Percentiles rank a stretch among this genome's conserved stretches.
Evolutionary conservation across 495 filamentous ascomycete species (phyloP).

Genomic region (Paragyromitra xinjiangensis): DNA sequence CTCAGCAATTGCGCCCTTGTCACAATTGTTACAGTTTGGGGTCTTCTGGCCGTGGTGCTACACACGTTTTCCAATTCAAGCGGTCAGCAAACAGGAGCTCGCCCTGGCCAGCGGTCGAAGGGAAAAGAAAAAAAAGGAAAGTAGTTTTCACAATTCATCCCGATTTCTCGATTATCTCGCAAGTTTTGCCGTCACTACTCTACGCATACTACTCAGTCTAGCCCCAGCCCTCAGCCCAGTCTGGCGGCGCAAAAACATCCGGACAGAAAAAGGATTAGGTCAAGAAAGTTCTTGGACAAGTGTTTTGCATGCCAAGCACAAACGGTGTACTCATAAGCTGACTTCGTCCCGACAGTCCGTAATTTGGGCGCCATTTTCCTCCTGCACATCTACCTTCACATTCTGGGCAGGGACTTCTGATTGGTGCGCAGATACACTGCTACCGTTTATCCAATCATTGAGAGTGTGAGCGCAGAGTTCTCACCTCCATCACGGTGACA

Average conservation of each 20-base stretch:
- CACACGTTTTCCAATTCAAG: slow-evolving; percentile 30
- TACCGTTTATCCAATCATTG: slow-evolving; percentile 35
- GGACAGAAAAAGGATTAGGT: slow-evolving; percentile 1
- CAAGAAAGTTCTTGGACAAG: slow-evolving; percentile 25
- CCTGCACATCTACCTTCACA: slow-evolving; percentile 33
- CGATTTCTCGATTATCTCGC: slow-evolving; percentile 25
- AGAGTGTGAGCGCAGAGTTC: slow-evolving; percentile 28
- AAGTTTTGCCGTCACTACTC: slow-evolving; percentile 6
- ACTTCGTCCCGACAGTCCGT: slow-evolving; percentile 51
- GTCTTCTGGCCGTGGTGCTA: slow-evolving; percentile 23
- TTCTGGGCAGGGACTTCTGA: slow-evolving; percentile 22
- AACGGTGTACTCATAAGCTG: slow-evolving; percentile 40
- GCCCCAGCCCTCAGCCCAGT: background rate
- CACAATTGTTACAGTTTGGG: slow-evolving; percentile 29
- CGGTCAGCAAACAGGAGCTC: slow-evolving; percentile 22
- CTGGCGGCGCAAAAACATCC: slow-evolving; percentile 5
- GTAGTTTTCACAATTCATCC: slow-evolving; percentile 10
- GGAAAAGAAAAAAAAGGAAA: background rate
- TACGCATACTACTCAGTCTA: background rate
- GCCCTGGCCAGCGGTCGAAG: slow-evolving; percentile 1
- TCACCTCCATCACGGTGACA: slow-evolving; percentile 28
- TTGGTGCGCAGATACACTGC: slow-evolving; percentile 29
- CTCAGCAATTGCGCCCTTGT: slow-evolving; percentile 27
- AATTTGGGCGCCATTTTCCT: slow-evolving; percentile 39
- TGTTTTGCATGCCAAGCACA: slow-evolving; percentile 43